Evolutionary conservation across 139 green algal species (phyloP).

Genomic region (Chlorella sp.): DNA sequence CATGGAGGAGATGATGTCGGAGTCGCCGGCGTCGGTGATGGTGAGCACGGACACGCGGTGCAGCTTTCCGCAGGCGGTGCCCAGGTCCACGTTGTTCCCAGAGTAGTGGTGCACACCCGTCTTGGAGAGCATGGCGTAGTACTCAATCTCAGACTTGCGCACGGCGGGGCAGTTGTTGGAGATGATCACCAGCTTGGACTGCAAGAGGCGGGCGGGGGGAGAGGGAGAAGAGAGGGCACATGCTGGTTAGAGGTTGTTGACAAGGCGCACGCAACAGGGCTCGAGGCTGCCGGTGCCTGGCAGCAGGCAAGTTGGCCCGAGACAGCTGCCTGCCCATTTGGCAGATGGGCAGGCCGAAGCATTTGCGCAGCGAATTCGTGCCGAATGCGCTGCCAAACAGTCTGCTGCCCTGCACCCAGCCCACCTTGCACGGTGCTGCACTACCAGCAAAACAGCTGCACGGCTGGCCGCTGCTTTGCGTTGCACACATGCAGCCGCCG

Average conservation of each 20-base stretch:
- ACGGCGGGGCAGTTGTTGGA: conserved; percentile 96
- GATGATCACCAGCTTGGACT: conserved; percentile 98
- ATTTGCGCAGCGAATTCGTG: too few relatives aligned
- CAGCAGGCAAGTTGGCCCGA: too few relatives aligned
- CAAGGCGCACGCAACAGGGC: too few relatives aligned
- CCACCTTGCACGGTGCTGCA: too few relatives aligned
- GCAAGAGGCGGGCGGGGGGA: conserved; percentile 21
- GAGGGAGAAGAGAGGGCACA: neutral
- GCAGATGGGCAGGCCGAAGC: too few relatives aligned
- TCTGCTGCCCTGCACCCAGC: too few relatives aligned
- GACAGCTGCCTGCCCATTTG: too few relatives aligned
- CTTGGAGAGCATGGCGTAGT: conserved; percentile 99
- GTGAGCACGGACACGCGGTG: conserved; percentile 93
- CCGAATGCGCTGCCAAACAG: too few relatives aligned
- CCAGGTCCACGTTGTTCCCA: conserved; percentile 99
- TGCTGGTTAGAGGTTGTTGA: too few relatives aligned
- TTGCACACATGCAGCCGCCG: too few relatives aligned
- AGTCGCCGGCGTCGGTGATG: conserved; percentile 98
- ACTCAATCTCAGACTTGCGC: conserved; percentile 98
- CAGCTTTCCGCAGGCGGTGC: conserved; percentile 97
- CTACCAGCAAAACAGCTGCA: too few relatives aligned
- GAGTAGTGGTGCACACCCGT: conserved; percentile 98
- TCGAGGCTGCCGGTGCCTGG: neutral
- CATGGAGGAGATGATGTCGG: conserved; percentile 89
- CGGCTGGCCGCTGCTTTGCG: too few relatives aligned